Evolutionary conservation across 495 filamentous ascomycete genomes (phyloP), one percentile per base, ranked within the genome.

Genomic region (Penicillium cinerascens): DNA sequence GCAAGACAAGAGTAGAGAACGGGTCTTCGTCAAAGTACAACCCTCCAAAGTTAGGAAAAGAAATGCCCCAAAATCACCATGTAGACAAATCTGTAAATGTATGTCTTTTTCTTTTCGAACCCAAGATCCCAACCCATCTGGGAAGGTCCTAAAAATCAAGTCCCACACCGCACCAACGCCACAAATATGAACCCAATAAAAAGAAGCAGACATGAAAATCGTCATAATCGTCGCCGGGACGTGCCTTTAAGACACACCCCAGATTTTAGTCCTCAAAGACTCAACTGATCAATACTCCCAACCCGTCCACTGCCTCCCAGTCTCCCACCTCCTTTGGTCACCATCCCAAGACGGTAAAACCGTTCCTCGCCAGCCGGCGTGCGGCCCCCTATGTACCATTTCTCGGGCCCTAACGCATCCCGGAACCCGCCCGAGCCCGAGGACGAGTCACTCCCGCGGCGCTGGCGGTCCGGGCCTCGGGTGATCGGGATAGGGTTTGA

Each of bases 381-480:
- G 57, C 87, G 72, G 2, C 91, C 91, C 2, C 91, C 91, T 46
- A 96, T 89, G 68, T 92, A 96, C 85, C 89, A 90, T 61, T 86
- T 88, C 72, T 95, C 91, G 0, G 80, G 79, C 0, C 87, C 87
- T 2, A 85, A 58, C 5, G 84, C 84, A 58, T 95, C 91, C 16
- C 87, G 73, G 58, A 95, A 95, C 3, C 78, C 78, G 18, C 90
- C 88, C 36, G 82, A 87, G 42, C 83, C 87, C 63, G 82, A 90
- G 55, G 91, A 88, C 49, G 86, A 90, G 33, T 89, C 89, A 43
- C 91, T 78, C 48, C 91, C 77, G 35, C 82, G 75, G 26, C 75
- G 69, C 40, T 64, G 68, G 37, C 73, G 80, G 52, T 71, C 63
- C 23, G 61, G 59, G 25, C 37, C 56, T 37, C 64, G 61, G 51